Evolutionary conservation across 1,284 basidiomycete genomes (phyloP), one percentile per base, ranked within the genome.

Genomic region (Retiboletus flavoniger): DNA sequence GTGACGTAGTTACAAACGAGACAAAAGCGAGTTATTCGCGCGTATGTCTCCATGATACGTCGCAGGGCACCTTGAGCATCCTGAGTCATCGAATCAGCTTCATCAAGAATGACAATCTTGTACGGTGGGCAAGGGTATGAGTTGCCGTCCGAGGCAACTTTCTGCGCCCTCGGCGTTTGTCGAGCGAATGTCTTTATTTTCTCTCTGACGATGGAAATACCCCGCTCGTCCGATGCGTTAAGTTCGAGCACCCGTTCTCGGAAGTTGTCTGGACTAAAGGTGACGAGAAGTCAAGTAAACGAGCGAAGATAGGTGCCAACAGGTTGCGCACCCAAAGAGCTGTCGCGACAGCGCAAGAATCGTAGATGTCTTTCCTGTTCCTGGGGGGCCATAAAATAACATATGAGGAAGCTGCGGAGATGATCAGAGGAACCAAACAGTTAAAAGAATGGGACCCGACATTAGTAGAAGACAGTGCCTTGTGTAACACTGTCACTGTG

Each of bases 1-100:
- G 97, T 99, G 28, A 99, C 97, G 72, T 99, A 99, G 78, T 99
- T 99, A 79, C 97, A 99, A 6, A 99, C 93, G 19, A 99, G 80
- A 74, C 97, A 99, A 76, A 99, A 99, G 5, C 97, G 83, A 34
- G 97, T 99, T 69, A 98, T 99, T 47, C 89, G 83, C 7, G 93
- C 94, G 68, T 99, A 95, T 35, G 88, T 95, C 75, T 99, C 97
- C 97, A 99, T 99, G 68, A 99, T 99, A 21, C 97, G 84, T 47
- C 96, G 82, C 41, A 99, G 76, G 0, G 96, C 96, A 45, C 89
- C 94, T 73, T 99, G 96, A 2, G 96, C 96, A 69, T 99, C 96
- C 73, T 99, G 97, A 7, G 96, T 99, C 96, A 99, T 99, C 13
- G 93, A 96, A 70, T 99, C 97, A 36, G 97, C 97, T 75, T 99